Conservation (phyloP, 2,329 filamentous ascomycete species). For the Paecilomyces fulvus region DNA sequence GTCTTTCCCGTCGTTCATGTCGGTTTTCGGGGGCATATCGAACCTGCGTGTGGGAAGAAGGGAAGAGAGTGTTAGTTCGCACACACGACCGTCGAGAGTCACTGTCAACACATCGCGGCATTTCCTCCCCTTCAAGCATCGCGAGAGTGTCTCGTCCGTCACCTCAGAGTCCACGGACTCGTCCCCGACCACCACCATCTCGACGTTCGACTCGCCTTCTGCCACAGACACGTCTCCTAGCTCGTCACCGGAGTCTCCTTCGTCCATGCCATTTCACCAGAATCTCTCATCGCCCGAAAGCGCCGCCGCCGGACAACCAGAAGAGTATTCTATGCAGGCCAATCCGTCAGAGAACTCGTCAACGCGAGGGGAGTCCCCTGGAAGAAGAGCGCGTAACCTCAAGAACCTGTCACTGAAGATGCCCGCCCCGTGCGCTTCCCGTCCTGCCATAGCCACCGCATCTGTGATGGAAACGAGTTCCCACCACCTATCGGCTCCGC, state of each 20-base stretch:
- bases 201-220: slow-evolving; percentile 83
- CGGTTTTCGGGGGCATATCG: slow-evolving; percentile 40
- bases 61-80: slow-evolving; percentile 16
- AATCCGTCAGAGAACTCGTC: slow-evolving; percentile 14
- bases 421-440: slow-evolving; percentile 35
- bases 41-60: slow-evolving; percentile 15
- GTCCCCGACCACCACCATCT: slow-evolving; percentile 88
- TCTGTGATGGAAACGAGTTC: slow-evolving; percentile 37
- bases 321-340: slow-evolving; percentile 19
- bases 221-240: slow-evolving; percentile 85
- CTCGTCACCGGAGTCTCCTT: slow-evolving; percentile 83
- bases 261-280: slow-evolving; percentile 55
- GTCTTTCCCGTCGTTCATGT: slow-evolving; percentile 46
- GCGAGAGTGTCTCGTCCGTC: slow-evolving; percentile 36
- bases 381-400: slow-evolving; percentile 47
- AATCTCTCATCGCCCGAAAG: slow-evolving; percentile 25
- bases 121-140: slow-evolving; percentile 27
- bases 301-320: slow-evolving; percentile 16
- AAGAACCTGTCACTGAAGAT: slow-evolving; percentile 58
- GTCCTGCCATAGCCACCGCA: slow-evolving; percentile 42
- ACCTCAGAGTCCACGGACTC: slow-evolving; percentile 81
- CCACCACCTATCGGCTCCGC: slow-evolving; percentile 41
- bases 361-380: slow-evolving; percentile 31
- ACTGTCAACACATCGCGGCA: slow-evolving; percentile 17
- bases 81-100: slow-evolving; percentile 19